Percentiles rank a stretch among this genome's conserved stretches.
These are phyloP conservation scores for Suhomyces sp. DNA, from an alignment of 805 yeast species.

Conservation along the genomic window DNA sequence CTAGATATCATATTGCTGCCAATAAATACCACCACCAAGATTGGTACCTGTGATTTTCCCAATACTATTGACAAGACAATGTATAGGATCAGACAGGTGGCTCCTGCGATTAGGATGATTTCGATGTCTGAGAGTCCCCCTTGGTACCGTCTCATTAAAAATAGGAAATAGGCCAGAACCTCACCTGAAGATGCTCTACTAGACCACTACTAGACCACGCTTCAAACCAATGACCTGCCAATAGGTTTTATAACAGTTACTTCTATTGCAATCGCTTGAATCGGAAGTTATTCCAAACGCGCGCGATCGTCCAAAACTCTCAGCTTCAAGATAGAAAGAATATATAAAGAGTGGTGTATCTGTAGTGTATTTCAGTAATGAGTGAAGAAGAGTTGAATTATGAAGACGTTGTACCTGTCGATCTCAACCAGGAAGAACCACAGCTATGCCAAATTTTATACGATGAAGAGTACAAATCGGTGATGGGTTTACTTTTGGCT, in stretches of 20 bases:
- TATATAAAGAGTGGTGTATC: too few relatives aligned
- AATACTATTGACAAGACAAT: constrained; percentile 15
- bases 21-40: constrained; percentile 28
- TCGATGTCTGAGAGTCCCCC: constrained; percentile 15
- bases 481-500: constrained; percentile 61
- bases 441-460: constrained; percentile 68
- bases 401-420: constrained; percentile 44
- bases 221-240: neutral
- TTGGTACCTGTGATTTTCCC: constrained; percentile 24
- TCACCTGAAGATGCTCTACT: too few relatives aligned
- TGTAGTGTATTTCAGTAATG: neutral
- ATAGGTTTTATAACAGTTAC: neutral
- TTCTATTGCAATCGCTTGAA: neutral
- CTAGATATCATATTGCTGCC: constrained; percentile 33
- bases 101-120: constrained; percentile 14
- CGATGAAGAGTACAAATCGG: constrained; percentile 62
- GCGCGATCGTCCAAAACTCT: neutral
- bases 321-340: too few relatives aligned
- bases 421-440: constrained; percentile 40
- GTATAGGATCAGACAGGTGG: constrained; percentile 19
- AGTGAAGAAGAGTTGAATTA: neutral
- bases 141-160: neutral
- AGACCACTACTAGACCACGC: too few relatives aligned
- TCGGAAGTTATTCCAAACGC: neutral
- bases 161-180: too few relatives aligned